Conservation (phyloP, 495 filamentous ascomycete species). For the Cudoniella acicularis region DNA sequence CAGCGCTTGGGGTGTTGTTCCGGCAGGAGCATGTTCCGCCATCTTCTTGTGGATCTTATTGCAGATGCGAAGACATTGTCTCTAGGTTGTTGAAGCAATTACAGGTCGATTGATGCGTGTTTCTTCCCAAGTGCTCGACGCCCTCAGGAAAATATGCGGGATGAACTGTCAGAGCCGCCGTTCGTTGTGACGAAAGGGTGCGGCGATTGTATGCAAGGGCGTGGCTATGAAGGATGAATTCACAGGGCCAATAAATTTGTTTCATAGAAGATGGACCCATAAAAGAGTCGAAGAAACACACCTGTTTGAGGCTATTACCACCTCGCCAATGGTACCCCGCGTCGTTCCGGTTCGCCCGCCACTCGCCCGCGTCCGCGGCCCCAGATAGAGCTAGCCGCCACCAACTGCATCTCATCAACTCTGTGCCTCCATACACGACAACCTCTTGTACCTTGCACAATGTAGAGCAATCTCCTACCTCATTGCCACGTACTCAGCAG, state of each 20-base stretch:
- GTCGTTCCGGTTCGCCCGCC: no score
- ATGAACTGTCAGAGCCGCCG: slow-evolving; percentile 10
- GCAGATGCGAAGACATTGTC: slow-evolving; percentile 21
- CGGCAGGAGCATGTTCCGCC: slow-evolving; percentile 15
- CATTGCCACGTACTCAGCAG: neutral
- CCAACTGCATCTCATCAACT: no score
- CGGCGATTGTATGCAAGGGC: neutral
- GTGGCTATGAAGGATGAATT: no score
- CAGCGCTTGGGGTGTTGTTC: slow-evolving; percentile 10
- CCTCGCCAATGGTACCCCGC: neutral
- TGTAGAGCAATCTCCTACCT: neutral
- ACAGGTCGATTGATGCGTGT: slow-evolving; percentile 13
- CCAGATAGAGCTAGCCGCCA: no score
- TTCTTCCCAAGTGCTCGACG: slow-evolving; percentile 7
- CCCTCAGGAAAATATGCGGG: slow-evolving; percentile 5
- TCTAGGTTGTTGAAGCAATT: slow-evolving; percentile 15
- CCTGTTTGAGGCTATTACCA: neutral
- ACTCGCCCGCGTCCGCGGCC: no score
- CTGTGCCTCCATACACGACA: no score
- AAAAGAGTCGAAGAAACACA: no score
- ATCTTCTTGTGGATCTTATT: slow-evolving; percentile 24
- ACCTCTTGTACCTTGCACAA: neutral
- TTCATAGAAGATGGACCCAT: no score
- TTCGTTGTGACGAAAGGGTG: neutral
- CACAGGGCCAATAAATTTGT: no score